Conservation (phyloP, 192 early-diverging fungal species). For the Haplosporangium gracile region DNA sequence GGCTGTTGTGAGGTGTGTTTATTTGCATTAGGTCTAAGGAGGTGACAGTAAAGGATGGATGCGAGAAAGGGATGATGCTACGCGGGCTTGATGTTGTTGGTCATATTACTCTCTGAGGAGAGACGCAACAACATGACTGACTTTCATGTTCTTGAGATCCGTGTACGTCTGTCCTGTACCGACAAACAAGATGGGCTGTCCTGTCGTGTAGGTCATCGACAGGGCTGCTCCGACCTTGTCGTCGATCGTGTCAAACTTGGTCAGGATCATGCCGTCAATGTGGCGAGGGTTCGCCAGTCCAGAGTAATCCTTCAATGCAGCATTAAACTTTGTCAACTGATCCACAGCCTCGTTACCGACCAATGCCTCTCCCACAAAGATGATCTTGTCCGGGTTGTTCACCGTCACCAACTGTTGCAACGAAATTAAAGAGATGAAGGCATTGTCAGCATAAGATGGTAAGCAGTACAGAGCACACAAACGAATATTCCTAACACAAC, state of each 20-base stretch:
- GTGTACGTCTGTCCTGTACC: conserved; percentile 98
- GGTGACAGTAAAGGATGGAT: not conserved
- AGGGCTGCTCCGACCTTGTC: conserved; percentile 97
- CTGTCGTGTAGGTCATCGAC: conserved; percentile 96
- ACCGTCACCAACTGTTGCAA: conserved; percentile 77
- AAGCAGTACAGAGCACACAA: not conserved
- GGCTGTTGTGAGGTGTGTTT: not conserved
- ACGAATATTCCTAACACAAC: not conserved
- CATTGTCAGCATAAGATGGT: not conserved
- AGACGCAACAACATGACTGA: conserved; percentile 78
- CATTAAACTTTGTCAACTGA: conserved; percentile 97
- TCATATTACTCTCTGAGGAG: conserved; percentile 68
- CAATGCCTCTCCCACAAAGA: conserved; percentile 97
- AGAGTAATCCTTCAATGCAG: conserved; percentile 91
- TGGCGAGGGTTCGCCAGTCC: conserved; percentile 83
- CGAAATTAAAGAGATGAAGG: not conserved
- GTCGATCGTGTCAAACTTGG: conserved; percentile 97
- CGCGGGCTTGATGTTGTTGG: not conserved
- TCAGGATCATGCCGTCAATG: conserved; percentile 96
- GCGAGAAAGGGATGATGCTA: not conserved
- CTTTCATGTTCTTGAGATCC: conserved; percentile 90
- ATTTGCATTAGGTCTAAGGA: conserved; percentile 7
- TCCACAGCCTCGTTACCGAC: conserved; percentile 98
- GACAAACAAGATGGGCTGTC: conserved; percentile 96
- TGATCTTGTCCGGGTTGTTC: conserved; percentile 95